These are phyloP conservation scores for Trichoderma arundinaceum DNA, from an alignment of 2,329 filamentous ascomycete genomes.

Conservation along the genomic window DNA sequence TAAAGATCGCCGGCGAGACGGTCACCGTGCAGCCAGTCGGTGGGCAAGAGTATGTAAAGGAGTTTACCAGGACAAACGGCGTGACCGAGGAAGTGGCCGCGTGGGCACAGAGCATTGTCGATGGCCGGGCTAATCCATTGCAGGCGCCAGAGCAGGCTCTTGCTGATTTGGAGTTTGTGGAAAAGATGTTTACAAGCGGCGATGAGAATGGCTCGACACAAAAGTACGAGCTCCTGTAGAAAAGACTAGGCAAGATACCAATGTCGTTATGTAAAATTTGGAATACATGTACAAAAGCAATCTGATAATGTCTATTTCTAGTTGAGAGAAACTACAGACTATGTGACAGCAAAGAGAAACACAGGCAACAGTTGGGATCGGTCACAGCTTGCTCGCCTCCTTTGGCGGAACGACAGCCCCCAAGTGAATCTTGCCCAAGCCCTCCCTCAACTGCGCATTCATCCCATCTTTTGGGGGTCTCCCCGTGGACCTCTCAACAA, in stretches of 20 bases:
- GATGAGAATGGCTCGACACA: conserved; percentile 49
- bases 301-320: background rate
- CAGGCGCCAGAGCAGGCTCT: conserved; percentile 64
- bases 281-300: background rate
- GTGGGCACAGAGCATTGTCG: conserved; percentile 61
- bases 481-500: conserved; percentile 76
- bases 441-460: conserved; percentile 61
- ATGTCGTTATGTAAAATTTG: conserved; percentile 8
- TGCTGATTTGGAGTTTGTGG: conserved; percentile 64
- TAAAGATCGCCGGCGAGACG: conserved; percentile 54
- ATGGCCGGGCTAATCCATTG: conserved; percentile 54
- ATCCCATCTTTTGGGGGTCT: conserved; percentile 72
- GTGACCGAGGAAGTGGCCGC: conserved; percentile 66
- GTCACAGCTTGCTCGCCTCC: conserved; percentile 33
- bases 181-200: conserved; percentile 57
- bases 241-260: background rate
- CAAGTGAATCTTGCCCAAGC: conserved; percentile 62
- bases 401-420: conserved; percentile 21
- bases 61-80: conserved; percentile 57
- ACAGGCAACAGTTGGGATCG: background rate
- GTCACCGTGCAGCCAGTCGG: conserved; percentile 48
- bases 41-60: conserved; percentile 45
- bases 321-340: background rate
- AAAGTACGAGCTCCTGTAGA: conserved; percentile 45
- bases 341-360: background rate